phyloP scores from a whole-genome alignment of 2,329 filamentous ascomycete genomes.

The Cyclaneusma minus region DNA sequence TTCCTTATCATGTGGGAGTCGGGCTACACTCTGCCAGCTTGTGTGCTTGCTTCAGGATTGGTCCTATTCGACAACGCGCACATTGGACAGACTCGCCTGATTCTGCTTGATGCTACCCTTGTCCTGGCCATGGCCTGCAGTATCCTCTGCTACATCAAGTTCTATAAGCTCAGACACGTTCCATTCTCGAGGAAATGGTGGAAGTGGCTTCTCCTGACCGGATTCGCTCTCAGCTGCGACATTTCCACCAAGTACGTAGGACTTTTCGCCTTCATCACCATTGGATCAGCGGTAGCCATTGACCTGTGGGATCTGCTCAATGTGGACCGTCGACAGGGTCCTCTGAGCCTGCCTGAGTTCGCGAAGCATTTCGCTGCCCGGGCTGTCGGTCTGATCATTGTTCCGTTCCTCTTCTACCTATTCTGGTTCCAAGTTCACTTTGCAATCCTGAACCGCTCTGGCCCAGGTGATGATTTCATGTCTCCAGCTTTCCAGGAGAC shows the following conservation, averaged over 20 bases:
- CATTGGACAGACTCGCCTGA: constrained; percentile 88
- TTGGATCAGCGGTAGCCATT: constrained; percentile 83
- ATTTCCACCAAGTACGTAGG: constrained; percentile 99
- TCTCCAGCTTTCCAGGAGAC: constrained; percentile 96
- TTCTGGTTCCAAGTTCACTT: constrained; percentile 99
- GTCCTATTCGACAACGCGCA: constrained; percentile 96
- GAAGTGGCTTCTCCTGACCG: constrained; percentile 96
- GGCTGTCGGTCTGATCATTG: constrained; percentile 68
- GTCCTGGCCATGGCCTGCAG: constrained; percentile 95
- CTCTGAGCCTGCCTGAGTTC: constrained; percentile 67
- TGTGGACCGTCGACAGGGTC: constrained; percentile 67
- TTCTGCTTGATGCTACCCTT: constrained; percentile 84
- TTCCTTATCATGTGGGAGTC: constrained; percentile 99
- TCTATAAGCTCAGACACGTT: constrained; percentile 87
- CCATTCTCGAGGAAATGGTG: constrained; percentile 95
- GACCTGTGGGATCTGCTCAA: constrained; percentile 92
- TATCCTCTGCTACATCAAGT: constrained; percentile 85
- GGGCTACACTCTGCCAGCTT: constrained; percentile 88
- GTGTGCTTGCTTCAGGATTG: constrained; percentile 69
- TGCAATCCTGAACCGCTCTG: constrained; percentile 70
- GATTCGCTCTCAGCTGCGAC: constrained; percentile 87
- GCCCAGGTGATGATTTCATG: constrained; percentile 98
- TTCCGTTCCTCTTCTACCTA: constrained; percentile 94
- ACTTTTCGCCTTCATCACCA: constrained; percentile 90
- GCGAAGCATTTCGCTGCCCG: constrained; percentile 82